phyloP scores from a whole-genome alignment of 768 basidiomycete genomes.

The Phylloporus arenicola region DNA sequence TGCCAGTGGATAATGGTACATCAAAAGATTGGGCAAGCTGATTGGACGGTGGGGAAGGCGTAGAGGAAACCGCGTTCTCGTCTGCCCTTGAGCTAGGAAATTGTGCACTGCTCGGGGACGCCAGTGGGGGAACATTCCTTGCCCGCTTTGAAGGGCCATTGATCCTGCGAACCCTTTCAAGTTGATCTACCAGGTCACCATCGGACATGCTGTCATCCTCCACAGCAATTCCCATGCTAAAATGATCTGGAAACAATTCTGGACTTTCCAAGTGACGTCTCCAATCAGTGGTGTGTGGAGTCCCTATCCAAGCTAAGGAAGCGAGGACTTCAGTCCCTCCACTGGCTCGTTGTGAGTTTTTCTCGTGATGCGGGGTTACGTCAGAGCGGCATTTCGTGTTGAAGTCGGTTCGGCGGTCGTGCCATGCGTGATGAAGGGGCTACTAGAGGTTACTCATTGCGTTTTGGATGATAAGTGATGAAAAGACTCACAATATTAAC shows the following conservation, averaged over 20 bases:
- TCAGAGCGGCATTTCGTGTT: neutral
- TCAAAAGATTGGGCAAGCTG: neutral
- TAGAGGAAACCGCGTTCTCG: neutral
- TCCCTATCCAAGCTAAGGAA: constrained; percentile 32
- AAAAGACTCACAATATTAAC: constrained; percentile 23
- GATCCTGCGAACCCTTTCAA: constrained; percentile 40
- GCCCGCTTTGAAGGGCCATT: neutral
- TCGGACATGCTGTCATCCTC: constrained; percentile 47
- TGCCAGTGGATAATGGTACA: neutral
- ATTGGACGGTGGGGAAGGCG: neutral
- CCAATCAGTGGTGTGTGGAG: neutral
- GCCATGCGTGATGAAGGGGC: constrained; percentile 30
- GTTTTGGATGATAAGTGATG: neutral
- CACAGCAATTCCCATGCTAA: constrained; percentile 42
- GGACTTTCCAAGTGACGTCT: neutral
- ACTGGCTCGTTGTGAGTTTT: constrained; percentile 6
- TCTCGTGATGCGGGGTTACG: neutral
- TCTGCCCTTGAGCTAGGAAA: neutral
- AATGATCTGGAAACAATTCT: constrained; percentile 1
- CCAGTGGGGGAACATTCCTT: neutral
- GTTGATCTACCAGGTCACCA: constrained; percentile 42
- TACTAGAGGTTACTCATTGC: constrained; percentile 14
- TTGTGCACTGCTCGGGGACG: neutral
- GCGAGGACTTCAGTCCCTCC: constrained; percentile 25
- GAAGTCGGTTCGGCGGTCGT: constrained; percentile 21